phyloP scores from a whole-genome alignment of 106 monocot genomes.

The Phalaenopsis aphrodite region DNA sequence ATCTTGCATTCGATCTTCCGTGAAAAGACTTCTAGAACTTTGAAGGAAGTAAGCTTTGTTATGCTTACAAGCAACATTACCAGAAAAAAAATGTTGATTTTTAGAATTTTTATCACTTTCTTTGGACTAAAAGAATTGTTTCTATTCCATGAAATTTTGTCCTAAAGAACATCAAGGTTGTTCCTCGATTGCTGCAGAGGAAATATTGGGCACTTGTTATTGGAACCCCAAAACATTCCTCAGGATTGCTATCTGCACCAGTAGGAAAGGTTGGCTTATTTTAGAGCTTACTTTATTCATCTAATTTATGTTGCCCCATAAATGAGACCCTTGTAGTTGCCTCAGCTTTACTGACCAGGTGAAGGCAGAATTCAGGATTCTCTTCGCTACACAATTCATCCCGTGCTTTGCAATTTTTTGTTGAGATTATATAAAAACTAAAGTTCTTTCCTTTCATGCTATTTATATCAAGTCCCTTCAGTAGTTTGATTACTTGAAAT shows the following conservation, averaged over 20 bases:
- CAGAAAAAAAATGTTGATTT: background rate
- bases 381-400: background rate
- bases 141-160: constrained; percentile 6
- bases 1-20: constrained; percentile 93
- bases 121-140: background rate
- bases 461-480: background rate
- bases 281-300: background rate
- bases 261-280: constrained; percentile 54
- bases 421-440: background rate
- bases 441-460: background rate
- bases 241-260: constrained; percentile 70
- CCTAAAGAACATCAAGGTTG: constrained; percentile 24
- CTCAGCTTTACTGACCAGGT: background rate
- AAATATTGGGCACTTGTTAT: constrained; percentile 93
- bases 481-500: background rate
- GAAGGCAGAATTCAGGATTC: background rate
- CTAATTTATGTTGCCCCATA: background rate
- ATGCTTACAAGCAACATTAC: background rate
- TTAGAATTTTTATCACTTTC: constrained; percentile 2
- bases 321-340: background rate
- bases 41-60: constrained; percentile 39
- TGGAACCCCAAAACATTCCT: constrained; percentile 52
- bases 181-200: constrained; percentile 45
- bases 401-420: background rate
- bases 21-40: constrained; percentile 73